Conservation (phyloP, 306 rosid species). For the Myrica gale region DNA sequence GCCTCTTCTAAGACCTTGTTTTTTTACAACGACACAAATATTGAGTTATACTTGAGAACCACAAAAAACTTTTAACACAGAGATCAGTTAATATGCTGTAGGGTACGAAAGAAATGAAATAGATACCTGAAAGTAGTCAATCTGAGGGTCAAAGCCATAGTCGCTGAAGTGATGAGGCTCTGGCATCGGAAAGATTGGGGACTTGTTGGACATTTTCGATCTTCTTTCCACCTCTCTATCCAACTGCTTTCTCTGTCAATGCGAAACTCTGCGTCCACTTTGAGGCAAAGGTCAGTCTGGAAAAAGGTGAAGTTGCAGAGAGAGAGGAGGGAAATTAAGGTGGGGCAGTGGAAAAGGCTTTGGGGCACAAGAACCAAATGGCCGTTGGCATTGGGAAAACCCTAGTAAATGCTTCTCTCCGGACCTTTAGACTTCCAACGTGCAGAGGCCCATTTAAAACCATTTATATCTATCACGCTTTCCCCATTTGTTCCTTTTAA, state of each 20-base stretch:
- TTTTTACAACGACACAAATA: neutral
- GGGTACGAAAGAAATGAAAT: neutral
- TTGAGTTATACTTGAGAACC: neutral
- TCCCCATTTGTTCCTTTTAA: too few relatives aligned
- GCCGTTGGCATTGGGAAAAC: conserved; percentile 11
- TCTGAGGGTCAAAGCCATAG: conserved; percentile 94
- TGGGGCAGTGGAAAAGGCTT: neutral
- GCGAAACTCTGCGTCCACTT: neutral
- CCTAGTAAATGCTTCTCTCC: conserved; percentile 30
- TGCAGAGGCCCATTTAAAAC: neutral
- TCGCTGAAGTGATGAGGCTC: conserved; percentile 91
- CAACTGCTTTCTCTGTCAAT: neutral
- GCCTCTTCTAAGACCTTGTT: conserved; percentile 81
- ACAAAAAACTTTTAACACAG: neutral
- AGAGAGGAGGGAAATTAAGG: neutral
- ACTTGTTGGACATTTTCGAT: conserved; percentile 53
- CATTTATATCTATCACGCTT: neutral
- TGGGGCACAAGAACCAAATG: conserved; percentile 29
- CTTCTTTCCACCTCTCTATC: neutral
- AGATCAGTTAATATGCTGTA: neutral
- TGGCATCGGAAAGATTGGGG: conserved; percentile 80
- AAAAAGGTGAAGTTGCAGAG: neutral
- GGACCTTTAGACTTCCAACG: conserved; percentile 11
- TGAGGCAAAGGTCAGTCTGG: neutral
- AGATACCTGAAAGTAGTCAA: conserved; percentile 82